Base-by-base conservation (phyloP, 768 basidiomycete genomes). In the Boletus reticuloceps region DNA sequence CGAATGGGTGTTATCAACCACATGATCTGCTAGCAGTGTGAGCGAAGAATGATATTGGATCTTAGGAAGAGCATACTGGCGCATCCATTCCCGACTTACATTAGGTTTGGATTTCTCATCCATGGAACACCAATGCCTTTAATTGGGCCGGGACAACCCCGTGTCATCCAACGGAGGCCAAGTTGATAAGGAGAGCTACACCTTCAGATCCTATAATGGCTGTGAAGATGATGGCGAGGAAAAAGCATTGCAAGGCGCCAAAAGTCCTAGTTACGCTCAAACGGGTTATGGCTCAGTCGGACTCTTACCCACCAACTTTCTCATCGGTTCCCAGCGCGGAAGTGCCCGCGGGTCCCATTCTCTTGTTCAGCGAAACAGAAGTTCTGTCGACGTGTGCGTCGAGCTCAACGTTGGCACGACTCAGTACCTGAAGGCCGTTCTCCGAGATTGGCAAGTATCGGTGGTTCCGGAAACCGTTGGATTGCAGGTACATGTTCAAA, bases 21-120 rank as follows among this genome's bases (percentile, higher is more conserved):
- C 58, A 68, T 53, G 59, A 63, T 61, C 46, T 36, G 44, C 47
- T 14, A 38, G 55, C n/a, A 51, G 45, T 20, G 46, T 37, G 55
- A 52, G 47, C 41, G 36, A 19, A 40, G 32, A 19, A 36, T 29
- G 22, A 22, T n/a, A 19, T 29, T 29, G 51, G 48, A 40, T 51
- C 51, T 43, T 22, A 47, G 22, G 32, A 42, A 50, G 45, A 43
- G 31, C 38, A 39, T 31, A 65, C 39, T 36, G 9, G 36, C 19
- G 22, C 45, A 55, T 41, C 34, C 4, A 39, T 49, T 37, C 31
- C 43, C 36, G 45, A 41, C 48, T 37, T 53, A 31, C 11, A 31
- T 31, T 29, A 4, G 17, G 44, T 14, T 17, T 5, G 36, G 38
- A 42, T 45, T 57, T 64, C 59, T 62, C 60, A 65, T 54, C 47